Evolutionary conservation across 2,329 filamentous ascomycete genomes (phyloP), one percentile per base, ranked within the genome.

Genomic region (Calcarisporium arbuscula): DNA sequence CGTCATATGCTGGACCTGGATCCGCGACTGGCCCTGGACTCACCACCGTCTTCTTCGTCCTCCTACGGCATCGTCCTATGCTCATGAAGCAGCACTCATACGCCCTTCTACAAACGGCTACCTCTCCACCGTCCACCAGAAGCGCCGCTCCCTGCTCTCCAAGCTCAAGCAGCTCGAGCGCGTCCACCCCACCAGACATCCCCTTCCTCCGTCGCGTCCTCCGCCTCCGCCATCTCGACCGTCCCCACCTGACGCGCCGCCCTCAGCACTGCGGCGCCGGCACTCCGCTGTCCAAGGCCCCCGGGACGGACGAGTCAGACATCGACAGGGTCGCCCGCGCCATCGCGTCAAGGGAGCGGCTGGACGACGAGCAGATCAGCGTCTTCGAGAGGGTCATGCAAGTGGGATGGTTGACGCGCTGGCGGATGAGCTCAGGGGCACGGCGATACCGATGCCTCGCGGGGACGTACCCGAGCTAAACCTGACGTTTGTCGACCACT

Each of bases 51-150:
- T 87, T 84, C 54, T 83, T 85, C 32, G 77, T 85, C 8, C 62
- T 89, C 14, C 83, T n/a, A 89, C 51, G 77, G 77, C 11, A 61
- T 89, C 36, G 75, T 83, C 4, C n/a, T n/a, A 82, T 88, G 69
- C 54, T 89, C 17, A 89, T 89, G 85, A 90, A 90, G 62, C 82
- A 87, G 57, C 85, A 88, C 53, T 82, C 79, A 14, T 88, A 85
- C 50, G 72, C n/a, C 80, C 5, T 86, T 85, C 46, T 88, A 86
- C 57, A n/a, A 89, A 88, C 47, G 84, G 85, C 6, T 74, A 88
- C 42, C 63, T 81, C 32, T 86, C 73, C 4, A 70, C 74, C 15
- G 62, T 75, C 4, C 75, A 78, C 49, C 68, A 72, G 38, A 64
- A 63, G 36, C 63, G 72, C 3, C 45, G 50, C 9, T 49, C 55